Evolutionary conservation across 1,284 basidiomycete species (phyloP).

Genomic region (Cutaneotrichosporon daszewskae): DNA sequence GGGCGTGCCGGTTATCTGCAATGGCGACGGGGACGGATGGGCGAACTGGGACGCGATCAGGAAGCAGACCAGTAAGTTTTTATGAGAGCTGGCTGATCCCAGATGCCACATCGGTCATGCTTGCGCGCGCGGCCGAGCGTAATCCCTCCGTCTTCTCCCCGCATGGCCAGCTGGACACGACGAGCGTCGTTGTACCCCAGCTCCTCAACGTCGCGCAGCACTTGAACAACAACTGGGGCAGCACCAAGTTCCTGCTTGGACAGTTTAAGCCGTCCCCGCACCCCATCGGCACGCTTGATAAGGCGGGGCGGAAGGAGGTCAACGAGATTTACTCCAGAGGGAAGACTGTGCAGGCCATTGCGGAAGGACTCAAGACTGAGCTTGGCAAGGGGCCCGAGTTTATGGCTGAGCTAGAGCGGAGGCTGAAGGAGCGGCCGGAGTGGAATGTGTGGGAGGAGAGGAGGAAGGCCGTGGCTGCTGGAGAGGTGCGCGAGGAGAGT

Average conservation of each 20-base stretch:
- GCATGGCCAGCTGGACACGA: conserved; percentile 63
- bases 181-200: conserved; percentile 64
- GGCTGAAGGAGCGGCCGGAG: conserved; percentile 7
- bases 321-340: conserved; percentile 57
- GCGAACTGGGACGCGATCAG: conserved; percentile 72
- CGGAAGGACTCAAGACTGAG: conserved; percentile 49
- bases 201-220: conserved; percentile 65
- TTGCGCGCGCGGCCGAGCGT: conserved; percentile 86
- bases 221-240: conserved; percentile 69
- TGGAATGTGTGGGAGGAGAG: conserved; percentile 7
- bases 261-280: conserved; percentile 61
- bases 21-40: conserved; percentile 83
- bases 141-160: conserved; percentile 84
- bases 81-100: conserved; percentile 3
- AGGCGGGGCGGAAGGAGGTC: conserved; percentile 57
- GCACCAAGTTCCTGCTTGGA: conserved; percentile 86
- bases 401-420: conserved; percentile 10
- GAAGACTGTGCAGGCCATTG: conserved; percentile 63
- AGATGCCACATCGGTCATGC: conserved; percentile 92
- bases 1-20: conserved; percentile 80
- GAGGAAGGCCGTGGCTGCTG: background rate
- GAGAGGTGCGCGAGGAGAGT: background rate
- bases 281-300: conserved; percentile 54
- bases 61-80: conserved; percentile 60
- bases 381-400: conserved; percentile 17